These are phyloP conservation scores for Fraxinus platypoda DNA, from an alignment of 305 asterid genomes.

Conservation along the genomic window DNA sequence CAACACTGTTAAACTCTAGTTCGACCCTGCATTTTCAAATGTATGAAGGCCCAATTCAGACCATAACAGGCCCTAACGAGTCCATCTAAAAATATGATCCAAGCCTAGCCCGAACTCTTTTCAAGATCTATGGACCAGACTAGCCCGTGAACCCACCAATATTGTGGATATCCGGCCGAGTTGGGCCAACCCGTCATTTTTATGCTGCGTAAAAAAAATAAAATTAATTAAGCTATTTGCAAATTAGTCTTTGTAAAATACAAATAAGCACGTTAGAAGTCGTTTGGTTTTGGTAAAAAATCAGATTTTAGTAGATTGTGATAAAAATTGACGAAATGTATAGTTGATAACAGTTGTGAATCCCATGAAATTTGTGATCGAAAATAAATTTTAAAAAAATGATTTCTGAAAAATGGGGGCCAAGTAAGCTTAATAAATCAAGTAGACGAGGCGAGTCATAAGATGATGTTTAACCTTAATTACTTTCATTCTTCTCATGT, in stretches of 20 bases:
- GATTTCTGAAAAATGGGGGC: neutral
- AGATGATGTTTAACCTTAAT: neutral
- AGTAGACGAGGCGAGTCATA: neutral
- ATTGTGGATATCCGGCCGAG: neutral
- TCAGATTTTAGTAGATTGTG: too few relatives aligned
- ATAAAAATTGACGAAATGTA: too few relatives aligned
- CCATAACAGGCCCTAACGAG: neutral
- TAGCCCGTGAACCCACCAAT: neutral
- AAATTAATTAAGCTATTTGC: neutral
- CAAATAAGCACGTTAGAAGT: neutral
- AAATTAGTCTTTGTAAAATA: neutral
- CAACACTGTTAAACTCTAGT: neutral
- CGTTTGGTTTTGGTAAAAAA: neutral
- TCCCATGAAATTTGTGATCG: neutral
- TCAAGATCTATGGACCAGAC: neutral
- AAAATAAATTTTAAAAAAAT: too few relatives aligned
- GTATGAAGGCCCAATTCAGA: neutral
- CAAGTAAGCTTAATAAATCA: neutral
- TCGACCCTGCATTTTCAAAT: neutral
- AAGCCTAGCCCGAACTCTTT: neutral
- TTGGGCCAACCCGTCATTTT: neutral
- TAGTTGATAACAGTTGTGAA: too few relatives aligned
- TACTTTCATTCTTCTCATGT: conserved; percentile 25
- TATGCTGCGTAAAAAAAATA: neutral
- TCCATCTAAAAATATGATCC: neutral